phyloP scores from a whole-genome alignment of 2,329 filamentous ascomycete genomes.

The Aspergillus unguis region DNA sequence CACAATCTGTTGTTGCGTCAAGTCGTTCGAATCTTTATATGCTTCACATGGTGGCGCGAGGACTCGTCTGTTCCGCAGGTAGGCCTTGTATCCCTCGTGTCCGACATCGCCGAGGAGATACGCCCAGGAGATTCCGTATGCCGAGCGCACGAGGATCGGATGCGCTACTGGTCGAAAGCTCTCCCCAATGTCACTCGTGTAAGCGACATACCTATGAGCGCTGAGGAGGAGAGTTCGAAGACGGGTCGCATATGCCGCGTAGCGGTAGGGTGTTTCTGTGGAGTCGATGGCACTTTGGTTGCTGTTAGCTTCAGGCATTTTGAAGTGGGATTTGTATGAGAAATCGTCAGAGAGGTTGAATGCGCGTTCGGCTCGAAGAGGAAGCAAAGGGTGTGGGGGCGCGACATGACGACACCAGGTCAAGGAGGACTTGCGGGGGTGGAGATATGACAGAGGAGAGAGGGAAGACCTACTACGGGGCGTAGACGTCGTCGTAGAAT shows the following conservation, averaged over 20 bases:
- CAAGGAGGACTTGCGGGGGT: not conserved
- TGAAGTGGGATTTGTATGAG: not conserved
- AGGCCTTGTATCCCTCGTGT: conserved; percentile 94
- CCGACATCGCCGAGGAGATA: conserved; percentile 88
- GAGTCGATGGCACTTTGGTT: conserved; percentile 65
- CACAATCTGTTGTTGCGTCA: conserved; percentile 29
- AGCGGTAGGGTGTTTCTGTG: conserved; percentile 80
- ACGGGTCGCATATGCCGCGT: conserved; percentile 86
- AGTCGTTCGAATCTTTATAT: conserved; percentile 38
- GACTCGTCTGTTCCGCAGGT: conserved; percentile 75
- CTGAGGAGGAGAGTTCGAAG: conserved; percentile 82
- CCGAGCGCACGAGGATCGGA: conserved; percentile 72
- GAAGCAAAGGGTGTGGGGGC: too few relatives aligned
- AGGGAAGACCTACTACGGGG: conserved; percentile 65
- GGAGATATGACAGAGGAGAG: not conserved
- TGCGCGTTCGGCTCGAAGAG: too few relatives aligned
- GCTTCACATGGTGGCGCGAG: conserved; percentile 63
- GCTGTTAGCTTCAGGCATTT: not conserved
- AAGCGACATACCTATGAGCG: conserved; percentile 93
- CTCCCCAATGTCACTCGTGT: conserved; percentile 94
- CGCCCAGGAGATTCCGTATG: conserved; percentile 88
- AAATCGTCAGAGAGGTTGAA: not conserved
- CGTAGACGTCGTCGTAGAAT: conserved; percentile 72
- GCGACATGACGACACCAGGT: not conserved
- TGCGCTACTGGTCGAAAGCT: conserved; percentile 92